Evolutionary conservation across 2,329 filamentous ascomycete species (phyloP).

Genomic region (Cladophialophora yegresii): DNA sequence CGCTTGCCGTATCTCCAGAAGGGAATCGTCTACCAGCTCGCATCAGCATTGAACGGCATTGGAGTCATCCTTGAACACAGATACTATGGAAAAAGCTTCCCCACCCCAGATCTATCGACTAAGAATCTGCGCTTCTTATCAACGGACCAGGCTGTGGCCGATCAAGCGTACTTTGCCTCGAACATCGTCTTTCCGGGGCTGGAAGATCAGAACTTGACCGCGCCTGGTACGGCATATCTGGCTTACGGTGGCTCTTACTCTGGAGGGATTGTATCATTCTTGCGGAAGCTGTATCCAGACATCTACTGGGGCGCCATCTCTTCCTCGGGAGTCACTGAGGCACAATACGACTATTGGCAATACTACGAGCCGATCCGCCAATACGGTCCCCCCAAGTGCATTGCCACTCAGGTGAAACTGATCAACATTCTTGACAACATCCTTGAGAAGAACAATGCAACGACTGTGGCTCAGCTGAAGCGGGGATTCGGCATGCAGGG

Average conservation of each 20-base stretch:
- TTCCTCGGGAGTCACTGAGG: constrained; percentile 75
- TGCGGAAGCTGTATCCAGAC: constrained; percentile 75
- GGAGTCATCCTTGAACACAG: constrained; percentile 83
- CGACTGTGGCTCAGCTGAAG: constrained; percentile 54
- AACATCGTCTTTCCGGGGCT: constrained; percentile 71
- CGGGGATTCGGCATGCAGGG: constrained; percentile 47
- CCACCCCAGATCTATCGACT: constrained; percentile 65
- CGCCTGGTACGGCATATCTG: constrained; percentile 68
- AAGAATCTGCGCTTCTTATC: constrained; percentile 77
- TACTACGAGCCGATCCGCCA: constrained; percentile 62
- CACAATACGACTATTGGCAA: constrained; percentile 74
- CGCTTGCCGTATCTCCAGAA: constrained; percentile 73
- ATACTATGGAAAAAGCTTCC: constrained; percentile 79
- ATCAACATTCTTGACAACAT: constrained; percentile 62
- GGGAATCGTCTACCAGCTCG: constrained; percentile 71
- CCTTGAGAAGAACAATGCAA: constrained; percentile 52
- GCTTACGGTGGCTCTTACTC: constrained; percentile 84
- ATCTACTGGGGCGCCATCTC: constrained; percentile 77
- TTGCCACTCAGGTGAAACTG: constrained; percentile 63
- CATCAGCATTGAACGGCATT: constrained; percentile 70
- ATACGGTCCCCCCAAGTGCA: constrained; percentile 63
- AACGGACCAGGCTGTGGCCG: constrained; percentile 79
- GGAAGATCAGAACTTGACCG: constrained; percentile 66
- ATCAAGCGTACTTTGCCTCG: constrained; percentile 76
- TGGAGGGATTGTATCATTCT: constrained; percentile 74